phyloP scores from a whole-genome alignment of 2,329 filamentous ascomycete species.

The Trichoderma sp. region DNA sequence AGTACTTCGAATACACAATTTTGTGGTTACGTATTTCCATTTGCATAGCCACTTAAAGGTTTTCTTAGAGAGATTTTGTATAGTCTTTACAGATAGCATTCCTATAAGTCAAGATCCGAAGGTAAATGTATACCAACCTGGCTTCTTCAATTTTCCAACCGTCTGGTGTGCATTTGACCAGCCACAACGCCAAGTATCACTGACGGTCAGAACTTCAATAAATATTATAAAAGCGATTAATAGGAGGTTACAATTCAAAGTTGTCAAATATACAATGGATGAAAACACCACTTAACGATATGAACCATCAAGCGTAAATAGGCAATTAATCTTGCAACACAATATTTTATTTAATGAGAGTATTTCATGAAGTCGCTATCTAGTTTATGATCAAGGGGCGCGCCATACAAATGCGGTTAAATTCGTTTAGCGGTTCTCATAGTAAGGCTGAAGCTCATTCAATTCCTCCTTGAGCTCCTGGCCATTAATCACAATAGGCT shows the following conservation, averaged over 20 bases:
- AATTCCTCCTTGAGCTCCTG: slow-evolving; percentile 4
- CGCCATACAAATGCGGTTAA: not conserved
- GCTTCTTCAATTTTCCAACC: not conserved
- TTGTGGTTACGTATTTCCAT: too few species aligned
- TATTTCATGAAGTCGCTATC: not conserved
- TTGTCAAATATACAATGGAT: not conserved
- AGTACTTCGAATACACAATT: too few species aligned
- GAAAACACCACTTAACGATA: too few species aligned
- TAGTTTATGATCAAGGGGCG: too few species aligned
- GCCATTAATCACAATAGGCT: slow-evolving; percentile 10
- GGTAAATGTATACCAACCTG: too few species aligned
- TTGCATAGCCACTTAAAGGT: too few species aligned
- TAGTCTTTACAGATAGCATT: not conserved
- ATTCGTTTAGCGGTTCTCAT: not conserved
- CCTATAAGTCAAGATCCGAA: not conserved
- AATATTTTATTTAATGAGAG: not conserved
- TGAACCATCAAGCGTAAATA: not conserved
- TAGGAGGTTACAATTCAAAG: not conserved
- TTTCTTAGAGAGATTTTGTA: too few species aligned
- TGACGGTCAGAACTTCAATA: too few species aligned
- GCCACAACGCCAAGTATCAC: too few species aligned
- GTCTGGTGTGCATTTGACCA: not conserved
- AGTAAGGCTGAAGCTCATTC: slow-evolving; percentile 6
- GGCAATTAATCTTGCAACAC: not conserved
- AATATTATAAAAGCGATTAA: not conserved